Percentiles rank a stretch among this genome's conserved stretches.
Evolutionary conservation across 225 moss, liverwort and hornwort species (phyloP).

Genomic region (Pseudisothecium myosuroides): DNA sequence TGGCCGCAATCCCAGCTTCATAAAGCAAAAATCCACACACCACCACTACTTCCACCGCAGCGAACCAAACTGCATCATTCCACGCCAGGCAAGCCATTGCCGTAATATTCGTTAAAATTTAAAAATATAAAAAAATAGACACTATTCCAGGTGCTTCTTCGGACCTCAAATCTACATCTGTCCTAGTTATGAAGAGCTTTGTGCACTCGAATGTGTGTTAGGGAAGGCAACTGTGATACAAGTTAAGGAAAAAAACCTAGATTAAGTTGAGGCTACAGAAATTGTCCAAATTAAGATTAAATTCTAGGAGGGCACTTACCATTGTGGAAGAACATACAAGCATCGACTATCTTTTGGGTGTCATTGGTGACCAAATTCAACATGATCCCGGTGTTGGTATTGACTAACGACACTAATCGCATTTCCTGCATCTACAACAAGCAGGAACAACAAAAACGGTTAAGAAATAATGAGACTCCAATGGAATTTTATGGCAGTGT

Average conservation of each 20-base stretch:
- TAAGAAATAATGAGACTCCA: background rate
- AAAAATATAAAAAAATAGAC: background rate
- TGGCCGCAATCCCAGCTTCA: conserved; percentile 45
- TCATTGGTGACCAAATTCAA: conserved; percentile 59
- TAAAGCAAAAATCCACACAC: conserved; percentile 30
- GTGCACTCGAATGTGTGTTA: background rate
- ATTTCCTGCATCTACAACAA: conserved; percentile 32
- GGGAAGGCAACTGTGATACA: background rate
- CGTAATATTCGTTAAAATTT: background rate
- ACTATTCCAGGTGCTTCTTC: background rate
- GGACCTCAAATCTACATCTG: background rate
- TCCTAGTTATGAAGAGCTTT: background rate
- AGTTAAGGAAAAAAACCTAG: background rate
- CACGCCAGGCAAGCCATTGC: background rate
- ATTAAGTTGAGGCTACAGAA: background rate
- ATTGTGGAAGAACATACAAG: conserved; percentile 8
- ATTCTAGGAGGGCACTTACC: background rate
- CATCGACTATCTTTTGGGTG: conserved; percentile 54
- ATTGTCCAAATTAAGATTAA: background rate
- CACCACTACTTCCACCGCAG: conserved; percentile 17
- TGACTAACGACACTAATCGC: conserved; percentile 42
- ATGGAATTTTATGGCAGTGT: background rate
- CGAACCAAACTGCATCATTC: conserved; percentile 20
- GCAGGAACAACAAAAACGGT: background rate
- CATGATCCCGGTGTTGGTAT: conserved; percentile 54